These are phyloP conservation scores for Microthlaspi erraticum DNA, from an alignment of 345 rosid species.

Conservation along the genomic window DNA sequence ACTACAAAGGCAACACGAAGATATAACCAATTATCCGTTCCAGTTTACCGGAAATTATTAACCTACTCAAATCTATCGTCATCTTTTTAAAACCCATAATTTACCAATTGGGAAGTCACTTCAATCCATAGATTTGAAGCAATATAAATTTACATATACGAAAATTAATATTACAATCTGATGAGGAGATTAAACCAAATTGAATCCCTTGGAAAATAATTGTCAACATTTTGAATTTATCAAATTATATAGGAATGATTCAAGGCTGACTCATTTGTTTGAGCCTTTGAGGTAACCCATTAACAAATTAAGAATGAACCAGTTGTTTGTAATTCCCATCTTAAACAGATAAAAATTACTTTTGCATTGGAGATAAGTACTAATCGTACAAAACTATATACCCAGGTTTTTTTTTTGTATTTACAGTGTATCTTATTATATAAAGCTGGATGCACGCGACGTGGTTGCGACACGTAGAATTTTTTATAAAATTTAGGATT, in stretches of 20 bases:
- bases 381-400: neutral
- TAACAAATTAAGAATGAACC: conserved; percentile 8
- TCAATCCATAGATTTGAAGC: conserved; percentile 7
- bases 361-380: neutral
- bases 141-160: neutral
- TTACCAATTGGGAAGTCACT: neutral
- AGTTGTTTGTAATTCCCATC: neutral
- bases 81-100: neutral
- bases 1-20: neutral
- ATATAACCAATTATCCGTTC: neutral
- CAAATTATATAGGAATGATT: conserved; percentile 1
- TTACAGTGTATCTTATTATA: too few relatives aligned
- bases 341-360: neutral
- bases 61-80: too few relatives aligned
- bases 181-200: neutral
- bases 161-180: neutral
- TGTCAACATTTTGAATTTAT: neutral
- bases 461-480: too few relatives aligned
- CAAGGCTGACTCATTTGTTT: conserved; percentile 16
- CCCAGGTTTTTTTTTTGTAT: neutral
- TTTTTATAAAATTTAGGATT: too few relatives aligned
- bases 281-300: conserved; percentile 9
- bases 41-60: neutral
- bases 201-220: neutral
- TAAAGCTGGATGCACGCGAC: too few relatives aligned